Evolutionary conservation across 371 early-diverging fungal genomes (phyloP), one percentile per base, ranked within the genome.

Genomic region (Rhizopus delemar): DNA sequence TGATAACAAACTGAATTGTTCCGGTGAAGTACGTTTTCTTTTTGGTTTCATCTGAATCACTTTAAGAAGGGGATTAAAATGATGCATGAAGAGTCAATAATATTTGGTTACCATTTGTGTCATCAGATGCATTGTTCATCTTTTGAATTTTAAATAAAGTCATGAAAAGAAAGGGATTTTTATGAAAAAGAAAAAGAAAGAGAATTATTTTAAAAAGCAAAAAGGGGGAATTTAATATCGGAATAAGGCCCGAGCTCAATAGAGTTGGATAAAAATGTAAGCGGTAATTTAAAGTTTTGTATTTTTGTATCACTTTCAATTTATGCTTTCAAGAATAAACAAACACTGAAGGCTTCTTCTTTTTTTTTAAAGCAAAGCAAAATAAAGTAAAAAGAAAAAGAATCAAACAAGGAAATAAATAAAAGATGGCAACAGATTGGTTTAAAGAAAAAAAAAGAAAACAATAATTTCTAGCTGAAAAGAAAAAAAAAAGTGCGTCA

Each of bases 11-110:
- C 74, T 77, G 31, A 90, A 80, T 70, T 91, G 90, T 56, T 89
- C 89, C 15, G 83, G 84, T 9, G 87, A 83, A 55, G 87, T 89
- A 51, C 89, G 78, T 63, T 89, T 89, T 60, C 92, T 84, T 68
- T 89, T 91, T 38, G 87, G 84, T 61, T 86, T 79, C 12, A 29
- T 29, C 7, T 9, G 48, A 48, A 48, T 28, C 2, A 48, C 48
- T 48, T 28, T 43, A 36, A 36, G 11, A 36, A 36, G 11, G 11
- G 8, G 22, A 41, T 29, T n/a, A 43, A 53, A 12, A 9, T 15
- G 32, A 35, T 46, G n/a, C 8, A 43, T 43, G n/a, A 13, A 16
- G 33, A n/a, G 13, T n/a, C 43, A 13, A 13, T 43, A 13, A 43
- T 43, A 5, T 43, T 43, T 43, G 11, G 5, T 43, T 43, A 43